Percentiles rank a stretch among this genome's conserved stretches.
Evolutionary conservation across 441 rosid genomes (phyloP).

Genomic region (Gossypium laxum): DNA sequence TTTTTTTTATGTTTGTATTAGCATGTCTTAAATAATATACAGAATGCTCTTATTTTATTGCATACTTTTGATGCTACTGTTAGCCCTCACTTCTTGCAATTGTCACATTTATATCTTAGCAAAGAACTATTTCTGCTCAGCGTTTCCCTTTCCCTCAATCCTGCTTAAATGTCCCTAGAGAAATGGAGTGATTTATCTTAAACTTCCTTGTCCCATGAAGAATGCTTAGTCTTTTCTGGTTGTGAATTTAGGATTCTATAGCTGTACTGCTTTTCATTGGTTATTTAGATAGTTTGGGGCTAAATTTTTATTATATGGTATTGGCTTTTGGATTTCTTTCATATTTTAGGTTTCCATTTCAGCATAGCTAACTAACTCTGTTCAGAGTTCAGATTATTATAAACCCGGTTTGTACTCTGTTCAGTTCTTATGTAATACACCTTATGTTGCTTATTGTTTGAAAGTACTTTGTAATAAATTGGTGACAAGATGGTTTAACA

Average conservation of each 20-base stretch:
- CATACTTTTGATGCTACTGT: neutral
- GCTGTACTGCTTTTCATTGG: neutral
- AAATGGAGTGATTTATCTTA: neutral
- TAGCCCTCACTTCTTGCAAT: neutral
- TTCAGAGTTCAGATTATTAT: neutral
- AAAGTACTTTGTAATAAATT: neutral
- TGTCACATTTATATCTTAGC: neutral
- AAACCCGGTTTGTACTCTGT: neutral
- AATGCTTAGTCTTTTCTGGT: neutral
- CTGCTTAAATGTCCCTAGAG: neutral
- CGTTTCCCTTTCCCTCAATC: neutral
- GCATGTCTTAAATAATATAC: neutral
- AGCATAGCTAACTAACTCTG: neutral
- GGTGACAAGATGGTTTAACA: neutral
- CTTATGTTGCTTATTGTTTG: constrained; percentile 2
- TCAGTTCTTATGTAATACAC: neutral
- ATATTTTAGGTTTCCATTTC: neutral
- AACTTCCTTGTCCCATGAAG: neutral
- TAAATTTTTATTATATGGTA: neutral
- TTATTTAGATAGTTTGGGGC: neutral
- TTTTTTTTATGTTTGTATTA: neutral
- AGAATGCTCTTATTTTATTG: neutral
- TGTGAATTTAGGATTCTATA: neutral
- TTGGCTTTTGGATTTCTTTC: neutral
- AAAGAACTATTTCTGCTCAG: neutral